A percentile compares a stretch with the other conserved stretches of the same genome.
phyloP scores from a whole-genome alignment of 441 rosid species.

The Syzygium malaccense region DNA sequence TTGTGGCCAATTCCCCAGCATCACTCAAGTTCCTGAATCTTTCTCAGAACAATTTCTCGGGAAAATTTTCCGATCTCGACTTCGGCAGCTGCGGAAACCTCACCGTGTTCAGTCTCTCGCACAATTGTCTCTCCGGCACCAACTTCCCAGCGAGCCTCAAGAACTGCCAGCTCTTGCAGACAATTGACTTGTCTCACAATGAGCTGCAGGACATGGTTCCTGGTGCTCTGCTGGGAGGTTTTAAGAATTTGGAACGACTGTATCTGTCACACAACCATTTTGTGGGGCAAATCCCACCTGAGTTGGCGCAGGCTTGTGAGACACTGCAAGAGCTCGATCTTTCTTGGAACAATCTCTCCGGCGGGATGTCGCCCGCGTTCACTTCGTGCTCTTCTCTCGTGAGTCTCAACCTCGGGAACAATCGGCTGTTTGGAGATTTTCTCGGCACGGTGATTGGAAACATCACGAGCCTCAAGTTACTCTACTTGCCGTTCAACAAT shows the following conservation, averaged over 20 bases:
- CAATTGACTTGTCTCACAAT: slow-evolving; percentile 58
- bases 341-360: slow-evolving; percentile 58
- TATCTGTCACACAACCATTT: slow-evolving; percentile 55
- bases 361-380: slow-evolving; percentile 52
- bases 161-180: slow-evolving; percentile 52
- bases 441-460: slow-evolving; percentile 54
- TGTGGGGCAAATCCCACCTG: slow-evolving; percentile 53
- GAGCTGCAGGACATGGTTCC: slow-evolving; percentile 50
- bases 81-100: slow-evolving; percentile 63
- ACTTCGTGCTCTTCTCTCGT: slow-evolving; percentile 43
- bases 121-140: slow-evolving; percentile 51
- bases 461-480: slow-evolving; percentile 39
- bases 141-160: slow-evolving; percentile 39
- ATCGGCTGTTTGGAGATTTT: slow-evolving; percentile 71
- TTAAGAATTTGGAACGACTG: slow-evolving; percentile 45
- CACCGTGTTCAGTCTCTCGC: slow-evolving; percentile 47
- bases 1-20: slow-evolving; percentile 27
- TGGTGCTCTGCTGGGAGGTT: slow-evolving; percentile 39
- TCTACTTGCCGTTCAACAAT: slow-evolving; percentile 69
- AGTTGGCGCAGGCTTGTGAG: slow-evolving; percentile 50
- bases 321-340: slow-evolving; percentile 63
- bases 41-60: slow-evolving; percentile 68
- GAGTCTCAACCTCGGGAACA: slow-evolving; percentile 62
- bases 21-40: slow-evolving; percentile 57
- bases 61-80: slow-evolving; percentile 42